Conservation (phyloP, 306 rosid genomes). For the Amphicarpaea edgeworthii region DNA sequence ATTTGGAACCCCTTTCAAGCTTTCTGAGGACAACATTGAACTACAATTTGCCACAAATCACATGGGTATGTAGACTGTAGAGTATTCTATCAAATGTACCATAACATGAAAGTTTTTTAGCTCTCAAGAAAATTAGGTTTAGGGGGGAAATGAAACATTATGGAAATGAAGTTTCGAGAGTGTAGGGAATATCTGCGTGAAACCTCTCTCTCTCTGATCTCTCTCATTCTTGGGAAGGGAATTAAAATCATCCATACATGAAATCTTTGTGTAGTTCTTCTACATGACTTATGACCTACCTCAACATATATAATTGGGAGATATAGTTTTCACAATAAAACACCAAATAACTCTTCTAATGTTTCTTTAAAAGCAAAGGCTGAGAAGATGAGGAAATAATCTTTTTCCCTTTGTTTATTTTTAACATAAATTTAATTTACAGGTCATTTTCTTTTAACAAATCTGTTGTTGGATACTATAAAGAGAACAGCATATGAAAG, state of each 20-base stretch:
- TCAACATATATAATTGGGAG: too few species aligned
- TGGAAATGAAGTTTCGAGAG: background rate
- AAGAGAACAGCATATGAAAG: slow-evolving; percentile 6
- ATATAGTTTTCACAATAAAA: too few species aligned
- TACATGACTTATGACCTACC: too few species aligned
- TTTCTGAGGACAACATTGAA: slow-evolving; percentile 72
- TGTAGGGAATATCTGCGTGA: background rate
- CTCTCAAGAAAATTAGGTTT: background rate
- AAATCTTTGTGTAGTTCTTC: too few species aligned
- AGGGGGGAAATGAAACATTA: background rate
- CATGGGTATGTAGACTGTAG: slow-evolving; percentile 29
- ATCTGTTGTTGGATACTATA: background rate
- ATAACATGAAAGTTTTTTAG: background rate
- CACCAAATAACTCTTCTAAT: too few species aligned
- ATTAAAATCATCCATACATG: too few species aligned
- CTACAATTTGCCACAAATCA: slow-evolving; percentile 61
- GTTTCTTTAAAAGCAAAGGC: too few species aligned
- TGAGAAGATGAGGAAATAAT: background rate
- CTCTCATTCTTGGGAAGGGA: too few species aligned
- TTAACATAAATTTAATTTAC: too few species aligned
- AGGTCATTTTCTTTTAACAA: background rate
- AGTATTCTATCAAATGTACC: background rate
- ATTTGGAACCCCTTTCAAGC: slow-evolving; percentile 68
- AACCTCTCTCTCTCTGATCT: too few species aligned
- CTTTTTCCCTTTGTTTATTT: too few species aligned